Conservation (phyloP, 331 rosid species). For the Acacia pycnantha region DNA sequence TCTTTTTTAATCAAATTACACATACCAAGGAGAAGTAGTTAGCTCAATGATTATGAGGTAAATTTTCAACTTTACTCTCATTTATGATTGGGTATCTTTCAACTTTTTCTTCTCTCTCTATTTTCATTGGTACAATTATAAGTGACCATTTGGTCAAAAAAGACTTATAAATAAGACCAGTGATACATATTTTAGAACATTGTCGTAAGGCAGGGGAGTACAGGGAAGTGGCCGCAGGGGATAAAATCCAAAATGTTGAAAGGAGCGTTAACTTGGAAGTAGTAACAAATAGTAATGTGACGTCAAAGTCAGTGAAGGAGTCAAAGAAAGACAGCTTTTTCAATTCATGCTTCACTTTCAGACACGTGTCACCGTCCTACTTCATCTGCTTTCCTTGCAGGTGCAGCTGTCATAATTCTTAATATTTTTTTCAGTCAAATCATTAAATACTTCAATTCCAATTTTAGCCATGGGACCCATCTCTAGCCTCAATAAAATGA, state of each 20-base stretch:
- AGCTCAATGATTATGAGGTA: too few relatives aligned
- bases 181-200: not conserved
- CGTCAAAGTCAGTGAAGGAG: conserved; percentile 27
- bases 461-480: not conserved
- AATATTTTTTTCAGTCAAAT: not conserved
- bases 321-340: conserved; percentile 35
- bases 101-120: too few relatives aligned
- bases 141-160: too few relatives aligned
- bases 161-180: too few relatives aligned
- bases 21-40: too few relatives aligned
- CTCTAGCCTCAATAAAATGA: too few relatives aligned
- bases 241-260: not conserved
- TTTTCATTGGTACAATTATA: too few relatives aligned
- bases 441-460: not conserved
- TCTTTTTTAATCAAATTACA: too few relatives aligned
- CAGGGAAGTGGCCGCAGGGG: not conserved
- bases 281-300: conserved; percentile 7
- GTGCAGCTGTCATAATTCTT: not conserved
- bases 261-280: conserved; percentile 18
- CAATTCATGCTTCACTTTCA: not conserved
- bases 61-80: too few relatives aligned
- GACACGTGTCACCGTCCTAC: not conserved
- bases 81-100: too few relatives aligned
- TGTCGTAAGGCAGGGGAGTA: not conserved
- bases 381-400: not conserved